A percentile compares a stretch with the other conserved stretches of the same genome.
Evolutionary conservation across 2,329 filamentous ascomycete species (phyloP).

Genomic region (Bimuria novae-zelandiae): DNA sequence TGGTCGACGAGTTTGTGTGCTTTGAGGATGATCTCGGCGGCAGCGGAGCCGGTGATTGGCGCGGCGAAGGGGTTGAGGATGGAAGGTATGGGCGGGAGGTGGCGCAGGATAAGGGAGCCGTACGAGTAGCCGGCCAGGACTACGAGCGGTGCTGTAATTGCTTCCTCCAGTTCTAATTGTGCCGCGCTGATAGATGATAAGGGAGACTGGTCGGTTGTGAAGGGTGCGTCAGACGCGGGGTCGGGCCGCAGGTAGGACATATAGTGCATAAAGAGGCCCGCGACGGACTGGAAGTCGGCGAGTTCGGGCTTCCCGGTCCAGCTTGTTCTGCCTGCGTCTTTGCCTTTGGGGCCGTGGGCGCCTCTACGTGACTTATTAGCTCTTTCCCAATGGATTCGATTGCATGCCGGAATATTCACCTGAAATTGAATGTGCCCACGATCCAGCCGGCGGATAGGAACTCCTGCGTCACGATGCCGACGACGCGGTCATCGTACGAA

Average conservation of each 20-base stretch:
- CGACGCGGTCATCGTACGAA: constrained; percentile 78
- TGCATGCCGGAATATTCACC: constrained; percentile 57
- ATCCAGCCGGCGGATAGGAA: constrained; percentile 73
- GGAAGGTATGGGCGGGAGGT: constrained; percentile 63
- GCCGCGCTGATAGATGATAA: not conserved
- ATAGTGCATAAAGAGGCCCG: constrained; percentile 80
- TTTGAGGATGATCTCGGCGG: constrained; percentile 70
- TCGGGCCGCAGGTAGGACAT: constrained; percentile 58
- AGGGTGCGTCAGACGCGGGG: constrained; percentile 19
- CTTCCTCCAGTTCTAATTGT: constrained; percentile 2
- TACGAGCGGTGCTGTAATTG: constrained; percentile 46
- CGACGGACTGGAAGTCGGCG: constrained; percentile 79
- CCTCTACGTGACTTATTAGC: constrained; percentile 62
- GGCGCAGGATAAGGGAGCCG: constrained; percentile 78
- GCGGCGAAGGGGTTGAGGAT: constrained; percentile 65
- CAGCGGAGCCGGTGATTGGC: constrained; percentile 59
- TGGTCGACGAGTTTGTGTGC: constrained; percentile 70
- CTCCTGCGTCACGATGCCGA: constrained; percentile 66
- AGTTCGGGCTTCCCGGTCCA: constrained; percentile 85
- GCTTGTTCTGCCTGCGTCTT: constrained; percentile 77
- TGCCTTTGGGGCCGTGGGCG: constrained; percentile 61
- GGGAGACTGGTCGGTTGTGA: constrained; percentile 22
- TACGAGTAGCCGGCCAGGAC: constrained; percentile 87
- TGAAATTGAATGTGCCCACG: constrained; percentile 90
- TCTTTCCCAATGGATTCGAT: not conserved